These are phyloP conservation scores for Pholiota molesta DNA, from an alignment of 768 basidiomycete genomes.

Conservation along the genomic window DNA sequence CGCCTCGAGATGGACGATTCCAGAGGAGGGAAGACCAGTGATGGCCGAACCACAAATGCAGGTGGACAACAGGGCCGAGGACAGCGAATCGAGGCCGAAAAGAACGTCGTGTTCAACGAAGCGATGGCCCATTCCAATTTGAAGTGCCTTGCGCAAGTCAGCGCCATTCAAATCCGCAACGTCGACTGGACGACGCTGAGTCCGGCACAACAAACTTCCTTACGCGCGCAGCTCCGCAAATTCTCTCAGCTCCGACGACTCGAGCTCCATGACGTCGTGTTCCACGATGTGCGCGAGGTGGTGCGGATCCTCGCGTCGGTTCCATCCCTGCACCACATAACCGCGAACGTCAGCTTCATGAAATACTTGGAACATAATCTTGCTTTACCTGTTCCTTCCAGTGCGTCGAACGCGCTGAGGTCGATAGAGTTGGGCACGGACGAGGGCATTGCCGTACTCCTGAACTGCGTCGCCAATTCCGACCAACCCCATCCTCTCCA, in stretches of 20 bases:
- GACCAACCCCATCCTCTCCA: constrained; percentile 2
- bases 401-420: constrained; percentile 15
- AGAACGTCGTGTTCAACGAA: constrained; percentile 14
- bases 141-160: constrained; percentile 22
- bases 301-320: constrained; percentile 26
- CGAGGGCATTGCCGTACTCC: constrained; percentile 28
- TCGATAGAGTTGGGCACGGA: constrained; percentile 27
- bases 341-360: constrained; percentile 28
- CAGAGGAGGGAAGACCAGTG: constrained; percentile 3
- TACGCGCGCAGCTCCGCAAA: constrained; percentile 21
- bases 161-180: constrained; percentile 26
- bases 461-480: constrained; percentile 21
- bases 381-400: constrained; percentile 17
- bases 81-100: neutral
- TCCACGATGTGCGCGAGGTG: constrained; percentile 35
- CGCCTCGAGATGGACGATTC: constrained; percentile 31
- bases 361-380: constrained; percentile 30
- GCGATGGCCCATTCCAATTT: constrained; percentile 22
- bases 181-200: constrained; percentile 32
- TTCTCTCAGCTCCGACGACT: constrained; percentile 25
- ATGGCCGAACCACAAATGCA: neutral
- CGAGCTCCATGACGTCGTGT: constrained; percentile 29
- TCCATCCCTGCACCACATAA: constrained; percentile 25
- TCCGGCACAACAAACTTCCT: constrained; percentile 16
- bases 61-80: no score